Base-by-base conservation (phyloP, 306 rosid genomes). In the Betula pendula region DNA sequence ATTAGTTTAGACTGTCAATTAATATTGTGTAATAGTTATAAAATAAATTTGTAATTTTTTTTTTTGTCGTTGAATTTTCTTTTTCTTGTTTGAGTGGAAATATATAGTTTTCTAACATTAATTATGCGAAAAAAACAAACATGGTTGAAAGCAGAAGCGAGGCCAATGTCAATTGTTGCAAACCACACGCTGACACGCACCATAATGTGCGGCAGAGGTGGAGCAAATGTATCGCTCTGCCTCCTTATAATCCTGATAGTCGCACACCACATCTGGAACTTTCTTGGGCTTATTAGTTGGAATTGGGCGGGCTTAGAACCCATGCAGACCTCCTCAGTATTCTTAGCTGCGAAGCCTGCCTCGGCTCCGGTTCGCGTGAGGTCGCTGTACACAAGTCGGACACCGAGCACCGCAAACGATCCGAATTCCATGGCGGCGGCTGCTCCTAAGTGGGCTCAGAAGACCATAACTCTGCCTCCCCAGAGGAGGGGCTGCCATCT, bases 401-500 rank as follows among this genome's bases (percentile, higher is more conserved):
- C 25, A 65, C 70, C 59, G 40, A 74, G 70, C 75, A 78, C 70
- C 47, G 68, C 63, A 77, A 80, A 71, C 40, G 79, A 81, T 14
- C 63, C 77, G 6, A 55, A 35, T 73, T 67, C 87, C 45, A 87
- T 89, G 94, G 87, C 92, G 1, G 79, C 45, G 6, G 47, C 89
- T 59, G 81, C 68, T 68, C 93, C 96, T 0, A 93, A 88, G 89
- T 93, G 98, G 97, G 97, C 97, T 75, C 98, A 94, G 86, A 94
- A 90, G 80, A 94, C 97, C 79, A 63, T 94, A 19, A 78, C 85
- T 50, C 76, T 94, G 1, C 92, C 97, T 45, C 96, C 96, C 8
- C 89, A 80, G 50, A 79, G 77, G 50, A 93, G 97, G 27, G 98
- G 98, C 33, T 94, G 97, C 63, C 98, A 94, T 79, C 97, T 94